Evolutionary conservation across 192 early-diverging fungal species (phyloP).

Genomic region (Mortierella hygrophila): DNA sequence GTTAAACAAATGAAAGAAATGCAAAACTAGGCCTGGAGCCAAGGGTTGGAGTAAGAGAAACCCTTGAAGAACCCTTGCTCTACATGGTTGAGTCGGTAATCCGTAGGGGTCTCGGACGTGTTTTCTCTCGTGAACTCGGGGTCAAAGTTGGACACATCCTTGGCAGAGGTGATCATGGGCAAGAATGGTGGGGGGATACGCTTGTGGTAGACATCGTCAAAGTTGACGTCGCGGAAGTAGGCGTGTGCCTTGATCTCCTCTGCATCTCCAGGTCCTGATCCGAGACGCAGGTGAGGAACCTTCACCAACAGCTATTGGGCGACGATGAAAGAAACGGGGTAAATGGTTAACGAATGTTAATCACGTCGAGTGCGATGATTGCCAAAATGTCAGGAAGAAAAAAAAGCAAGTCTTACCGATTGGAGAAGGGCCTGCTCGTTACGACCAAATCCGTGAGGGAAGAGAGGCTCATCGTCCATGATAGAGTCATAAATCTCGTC

Average conservation of each 20-base stretch:
- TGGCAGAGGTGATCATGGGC: slow-evolving; percentile 74
- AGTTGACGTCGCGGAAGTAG: slow-evolving; percentile 82
- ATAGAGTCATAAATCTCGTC: slow-evolving; percentile 91
- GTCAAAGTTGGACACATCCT: slow-evolving; percentile 97
- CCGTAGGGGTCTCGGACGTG: slow-evolving; percentile 89
- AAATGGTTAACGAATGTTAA: background rate
- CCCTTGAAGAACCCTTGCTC: slow-evolving; percentile 92
- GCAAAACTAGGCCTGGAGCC: slow-evolving; percentile 64
- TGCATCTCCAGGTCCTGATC: slow-evolving; percentile 70
- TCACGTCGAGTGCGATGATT: slow-evolving; percentile 41
- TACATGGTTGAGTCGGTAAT: slow-evolving; percentile 82
- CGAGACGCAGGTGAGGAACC: slow-evolving; percentile 70
- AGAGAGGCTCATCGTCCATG: slow-evolving; percentile 81
- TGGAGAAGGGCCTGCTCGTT: slow-evolving; percentile 78
- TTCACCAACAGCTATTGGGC: slow-evolving; percentile 60
- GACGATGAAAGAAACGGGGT: background rate
- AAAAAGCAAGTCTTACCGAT: slow-evolving; percentile 46
- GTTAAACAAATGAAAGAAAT: background rate
- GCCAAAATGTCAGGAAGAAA: slow-evolving; percentile 29
- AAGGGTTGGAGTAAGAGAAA: slow-evolving; percentile 90
- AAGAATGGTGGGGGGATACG: slow-evolving; percentile 78
- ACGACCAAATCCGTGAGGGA: slow-evolving; percentile 76
- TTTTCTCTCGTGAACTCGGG: slow-evolving; percentile 93
- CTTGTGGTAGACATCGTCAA: slow-evolving; percentile 78
- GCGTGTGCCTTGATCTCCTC: slow-evolving; percentile 81